Evolutionary conservation across 2,329 filamentous ascomycete genomes (phyloP), one percentile per base, ranked within the genome.

Genomic region (Phaeoacremonium minimum): DNA sequence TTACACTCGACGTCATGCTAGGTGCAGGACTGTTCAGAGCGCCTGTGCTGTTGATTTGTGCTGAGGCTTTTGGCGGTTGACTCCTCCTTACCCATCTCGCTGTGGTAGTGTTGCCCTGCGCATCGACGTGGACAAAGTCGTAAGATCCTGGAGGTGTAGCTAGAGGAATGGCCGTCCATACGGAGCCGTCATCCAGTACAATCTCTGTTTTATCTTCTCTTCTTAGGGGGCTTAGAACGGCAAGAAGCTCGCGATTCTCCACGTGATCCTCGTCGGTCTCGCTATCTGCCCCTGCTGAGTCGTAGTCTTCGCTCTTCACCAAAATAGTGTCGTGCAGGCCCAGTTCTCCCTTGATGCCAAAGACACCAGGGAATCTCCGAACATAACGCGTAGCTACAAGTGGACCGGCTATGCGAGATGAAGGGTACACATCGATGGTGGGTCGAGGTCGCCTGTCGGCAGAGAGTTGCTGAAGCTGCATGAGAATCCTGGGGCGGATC

Each of bases 361-460:
- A 82, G 33, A 85, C 69, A 6, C 75, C 72, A 1, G 82, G 78
- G 43, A 82, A 82, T 6, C 71, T 71, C 50, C 77, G 75, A 3
- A 73, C 66, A 16, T 85, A 60, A 14, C 71, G 69, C 6, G 80
- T 73, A 15, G 80, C 70, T 39, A 77, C 78, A 45, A 71, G 67
- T 35, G 71, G 63, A 41, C 73, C 61, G 31, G 72, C 63, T 28
- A 83, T 64, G 12, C 75, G 65, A n/a, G 75, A 76, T 3, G 81
- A 78, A 1, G 85, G 83, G 29, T 88, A 73, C n/a, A 87, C 76
- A 47, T 91, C 85, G 45, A 87, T 79, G 4, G 77, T 74, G 1
- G 85, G 85, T 35, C 71, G 70, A 0, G 83, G 82, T 16, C 85
- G 75, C 13, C 67, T 67, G 42, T 77, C 71, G 28, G 69, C 60